Evolutionary conservation across 441 rosid species (phyloP), one percentile per base, ranked within the genome.

Genomic region (Populus hybrid): DNA sequence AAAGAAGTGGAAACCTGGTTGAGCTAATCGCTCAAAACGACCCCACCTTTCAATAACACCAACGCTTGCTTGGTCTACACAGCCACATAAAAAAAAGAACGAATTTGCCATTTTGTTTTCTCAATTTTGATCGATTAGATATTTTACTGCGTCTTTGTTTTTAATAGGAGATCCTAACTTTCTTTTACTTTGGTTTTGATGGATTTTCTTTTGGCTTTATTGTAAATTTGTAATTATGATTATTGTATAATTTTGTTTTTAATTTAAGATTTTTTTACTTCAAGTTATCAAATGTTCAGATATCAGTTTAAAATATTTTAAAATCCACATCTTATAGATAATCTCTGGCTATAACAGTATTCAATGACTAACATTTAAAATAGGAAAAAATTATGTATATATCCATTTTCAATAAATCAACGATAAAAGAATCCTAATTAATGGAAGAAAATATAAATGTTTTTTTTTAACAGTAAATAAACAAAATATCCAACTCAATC

Each of bases 31-130:
- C 84, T 96, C 93, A 84, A 93, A 96, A 35, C 99, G 93, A 0
- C 99, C 99, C 94, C 98, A 96, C 24, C 91, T 79, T 89, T 96
- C 95, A 16, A 96, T 84, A 35, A 94, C 75, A 70, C 98, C 98
- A 16, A 96, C 68, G 86, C 90, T 89, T 23, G 98, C 99, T 72
- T 96, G 97, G 68, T 90, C 96, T 2, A 94, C 71, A 86, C 99
- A 94, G 23, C 92, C 91, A 64, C 91, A 89, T 0, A 85, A 2
- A 2, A 83, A 24, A 78, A 83, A 91, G 40, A 66, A 85, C n/a
- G 89, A 8, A 12, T 88, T 95, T 68, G 94, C 98, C 98, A 91
- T 95, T 9, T 63, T 50, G 1, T 1, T 3, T 50, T 7, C 12
- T 40, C 14, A 50, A 16, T 50, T 50, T 50, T 50, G 57, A 50